These are phyloP conservation scores for Solanum habrochaites DNA, from an alignment of 257 asterid genomes.

Conservation along the genomic window DNA sequence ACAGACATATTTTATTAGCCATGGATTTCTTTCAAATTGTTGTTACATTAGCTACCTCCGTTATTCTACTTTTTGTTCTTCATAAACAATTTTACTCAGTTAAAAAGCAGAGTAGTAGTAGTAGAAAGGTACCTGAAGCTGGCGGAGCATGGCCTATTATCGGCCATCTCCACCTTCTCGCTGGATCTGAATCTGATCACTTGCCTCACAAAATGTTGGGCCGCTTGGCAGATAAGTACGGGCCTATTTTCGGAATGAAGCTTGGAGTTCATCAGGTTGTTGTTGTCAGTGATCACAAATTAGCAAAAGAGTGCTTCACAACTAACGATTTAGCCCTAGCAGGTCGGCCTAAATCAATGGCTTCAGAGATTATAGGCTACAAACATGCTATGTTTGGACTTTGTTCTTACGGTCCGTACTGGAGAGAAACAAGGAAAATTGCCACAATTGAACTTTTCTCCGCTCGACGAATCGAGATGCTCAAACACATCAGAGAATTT, in stretches of 20 bases:
- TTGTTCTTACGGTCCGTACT: slow-evolving; percentile 10
- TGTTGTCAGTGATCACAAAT: slow-evolving; percentile 5
- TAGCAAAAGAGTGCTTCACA: slow-evolving; percentile 17
- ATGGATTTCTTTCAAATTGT: not conserved
- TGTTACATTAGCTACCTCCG: not conserved
- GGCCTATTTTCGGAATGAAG: slow-evolving; percentile 10
- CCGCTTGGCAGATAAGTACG: slow-evolving; percentile 15
- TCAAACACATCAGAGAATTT: not conserved
- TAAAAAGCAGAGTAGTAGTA: not conserved
- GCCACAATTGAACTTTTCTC: slow-evolving; percentile 6
- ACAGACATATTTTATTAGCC: not conserved
- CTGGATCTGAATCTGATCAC: not conserved
- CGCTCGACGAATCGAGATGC: not conserved
- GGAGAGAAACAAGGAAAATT: slow-evolving; percentile 16
- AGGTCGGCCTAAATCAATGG: not conserved
- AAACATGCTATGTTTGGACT: slow-evolving; percentile 11
- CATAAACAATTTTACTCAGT: not conserved
- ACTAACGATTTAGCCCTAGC: not conserved
- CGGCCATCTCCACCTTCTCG: slow-evolving; percentile 23
- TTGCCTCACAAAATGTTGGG: slow-evolving; percentile 7
- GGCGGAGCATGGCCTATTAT: slow-evolving; percentile 14
- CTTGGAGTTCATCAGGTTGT: slow-evolving; percentile 2
- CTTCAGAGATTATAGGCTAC: not conserved
- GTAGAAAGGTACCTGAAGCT: not conserved
- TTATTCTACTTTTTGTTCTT: not conserved